Evolutionary conservation across 1,284 basidiomycete species (phyloP).

Genomic region (Taiwanofungus camphoratus): DNA sequence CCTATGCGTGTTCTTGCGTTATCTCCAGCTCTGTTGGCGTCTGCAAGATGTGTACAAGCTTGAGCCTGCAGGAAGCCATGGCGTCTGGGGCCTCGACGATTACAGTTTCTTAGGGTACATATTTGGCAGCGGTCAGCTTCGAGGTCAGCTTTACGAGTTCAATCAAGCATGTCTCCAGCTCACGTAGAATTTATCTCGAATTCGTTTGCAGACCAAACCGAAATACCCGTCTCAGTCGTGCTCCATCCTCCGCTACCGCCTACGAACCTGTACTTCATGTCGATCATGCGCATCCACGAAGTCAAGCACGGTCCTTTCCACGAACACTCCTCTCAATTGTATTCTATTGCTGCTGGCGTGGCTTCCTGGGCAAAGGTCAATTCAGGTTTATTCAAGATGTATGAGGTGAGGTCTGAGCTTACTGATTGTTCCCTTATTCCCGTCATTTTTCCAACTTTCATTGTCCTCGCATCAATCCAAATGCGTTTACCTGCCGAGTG

Average conservation of each 20-base stretch:
- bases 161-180: too few species aligned
- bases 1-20: conserved; percentile 66
- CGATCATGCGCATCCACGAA: conserved; percentile 73
- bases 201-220: conserved; percentile 43
- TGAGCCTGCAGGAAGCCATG: conserved; percentile 96
- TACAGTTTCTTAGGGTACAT: conserved; percentile 89
- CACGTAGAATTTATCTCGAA: conserved; percentile 4
- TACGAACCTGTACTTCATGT: conserved; percentile 77
- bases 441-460: conserved; percentile 2
- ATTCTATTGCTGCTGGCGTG: conserved; percentile 82
- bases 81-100: conserved; percentile 98
- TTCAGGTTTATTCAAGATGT: conserved; percentile 93
- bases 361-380: conserved; percentile 89
- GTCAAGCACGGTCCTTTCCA: conserved; percentile 87
- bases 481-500: not conserved
- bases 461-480: not conserved
- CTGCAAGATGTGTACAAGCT: conserved; percentile 88
- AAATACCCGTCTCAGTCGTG: conserved; percentile 53
- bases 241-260: conserved; percentile 47
- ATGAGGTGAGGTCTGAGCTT: conserved; percentile 75
- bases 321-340: conserved; percentile 88
- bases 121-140: conserved; percentile 87
- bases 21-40: conserved; percentile 78
- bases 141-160: conserved; percentile 61
- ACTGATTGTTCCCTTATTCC: too few species aligned